Conservation (phyloP, 192 early-diverging fungal species). For the Spinellus fusiger region DNA sequence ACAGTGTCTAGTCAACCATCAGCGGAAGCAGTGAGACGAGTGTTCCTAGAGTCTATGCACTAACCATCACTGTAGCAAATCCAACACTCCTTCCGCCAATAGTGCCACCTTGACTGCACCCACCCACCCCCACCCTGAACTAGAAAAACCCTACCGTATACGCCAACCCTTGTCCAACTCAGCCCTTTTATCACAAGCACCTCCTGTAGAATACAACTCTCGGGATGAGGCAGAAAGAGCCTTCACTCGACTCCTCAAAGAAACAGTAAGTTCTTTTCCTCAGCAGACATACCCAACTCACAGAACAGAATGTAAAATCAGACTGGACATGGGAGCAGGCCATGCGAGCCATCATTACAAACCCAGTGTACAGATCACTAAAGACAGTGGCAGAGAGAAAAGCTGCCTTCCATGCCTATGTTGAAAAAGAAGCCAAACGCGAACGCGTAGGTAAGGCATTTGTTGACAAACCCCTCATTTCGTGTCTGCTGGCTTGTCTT, state of each 20-base stretch:
- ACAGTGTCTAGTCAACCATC: not conserved
- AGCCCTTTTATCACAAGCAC: constrained; percentile 14
- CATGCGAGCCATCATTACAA: constrained; percentile 75
- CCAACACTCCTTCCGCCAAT: not conserved
- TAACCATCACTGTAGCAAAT: not conserved
- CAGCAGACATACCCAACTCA: not conserved
- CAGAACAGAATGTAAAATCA: constrained; percentile 59
- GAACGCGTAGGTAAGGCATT: constrained; percentile 46
- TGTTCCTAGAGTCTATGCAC: not conserved
- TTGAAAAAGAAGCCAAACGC: constrained; percentile 49
- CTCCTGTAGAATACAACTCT: constrained; percentile 57
- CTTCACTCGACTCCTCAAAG: constrained; percentile 68
- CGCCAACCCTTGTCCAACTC: constrained; percentile 8
- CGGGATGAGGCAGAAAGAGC: constrained; percentile 78
- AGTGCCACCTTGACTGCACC: too few relatives aligned
- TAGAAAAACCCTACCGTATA: constrained; percentile 10
- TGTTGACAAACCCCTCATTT: constrained; percentile 17
- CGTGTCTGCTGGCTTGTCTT: not conserved
- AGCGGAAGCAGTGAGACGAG: not conserved
- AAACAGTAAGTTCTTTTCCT: constrained; percentile 42
- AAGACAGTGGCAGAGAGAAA: constrained; percentile 79
- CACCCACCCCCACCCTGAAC: constrained; percentile 5
- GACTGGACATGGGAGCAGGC: constrained; percentile 93
- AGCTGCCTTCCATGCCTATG: constrained; percentile 69
- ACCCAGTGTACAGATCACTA: constrained; percentile 79